phyloP scores from a whole-genome alignment of 2,329 filamentous ascomycete species.

The Colletotrichum lindemuthianum region DNA sequence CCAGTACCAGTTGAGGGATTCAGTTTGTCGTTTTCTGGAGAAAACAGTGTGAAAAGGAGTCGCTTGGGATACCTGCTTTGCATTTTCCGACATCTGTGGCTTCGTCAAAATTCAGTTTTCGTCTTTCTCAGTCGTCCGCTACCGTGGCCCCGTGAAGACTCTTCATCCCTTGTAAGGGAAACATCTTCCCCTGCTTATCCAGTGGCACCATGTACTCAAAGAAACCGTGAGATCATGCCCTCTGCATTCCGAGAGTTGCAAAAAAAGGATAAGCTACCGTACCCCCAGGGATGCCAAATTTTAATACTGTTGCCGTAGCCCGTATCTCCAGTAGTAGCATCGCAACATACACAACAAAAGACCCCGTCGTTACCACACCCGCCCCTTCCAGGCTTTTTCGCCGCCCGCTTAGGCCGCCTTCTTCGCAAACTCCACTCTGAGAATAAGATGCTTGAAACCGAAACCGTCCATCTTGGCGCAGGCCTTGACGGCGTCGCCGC shows the following conservation, averaged over 20 bases:
- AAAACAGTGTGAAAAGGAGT: constrained; percentile 9
- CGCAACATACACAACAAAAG: constrained; percentile 16
- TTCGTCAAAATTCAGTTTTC: too few species aligned
- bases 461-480: constrained; percentile 98
- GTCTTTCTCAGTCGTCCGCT: too few species aligned
- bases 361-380: constrained; percentile 22
- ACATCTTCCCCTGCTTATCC: too few species aligned
- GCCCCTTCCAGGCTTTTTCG: background rate
- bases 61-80: constrained; percentile 18
- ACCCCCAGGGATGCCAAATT: constrained; percentile 33
- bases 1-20: too few species aligned
- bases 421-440: constrained; percentile 90
- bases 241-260: constrained; percentile 26
- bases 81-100: background rate
- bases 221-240: constrained; percentile 29
- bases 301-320: constrained; percentile 34
- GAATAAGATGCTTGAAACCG: constrained; percentile 87
- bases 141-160: too few species aligned
- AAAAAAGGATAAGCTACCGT: constrained; percentile 32
- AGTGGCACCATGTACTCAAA: too few species aligned
- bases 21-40: background rate
- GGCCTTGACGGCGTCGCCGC: constrained; percentile 88
- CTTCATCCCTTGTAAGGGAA: too few species aligned
- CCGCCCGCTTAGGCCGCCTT: constrained; percentile 58
- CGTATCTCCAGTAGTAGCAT: constrained; percentile 35